These are phyloP conservation scores for Wallacemonas sp. DNA, from an alignment of 208 protist species.

Conservation along the genomic window DNA sequence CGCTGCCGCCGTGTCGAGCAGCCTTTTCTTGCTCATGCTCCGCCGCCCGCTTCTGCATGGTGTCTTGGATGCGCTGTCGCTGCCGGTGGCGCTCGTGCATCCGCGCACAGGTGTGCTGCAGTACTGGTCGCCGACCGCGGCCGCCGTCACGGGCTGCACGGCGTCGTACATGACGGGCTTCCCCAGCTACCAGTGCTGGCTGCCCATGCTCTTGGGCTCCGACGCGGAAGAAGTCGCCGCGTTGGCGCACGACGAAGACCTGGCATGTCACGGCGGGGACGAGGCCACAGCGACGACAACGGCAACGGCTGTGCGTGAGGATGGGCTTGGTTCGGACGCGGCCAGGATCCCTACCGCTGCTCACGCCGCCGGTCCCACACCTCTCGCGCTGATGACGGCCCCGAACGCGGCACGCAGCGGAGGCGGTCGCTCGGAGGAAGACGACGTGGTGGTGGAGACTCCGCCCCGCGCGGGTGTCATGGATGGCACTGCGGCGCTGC, in stretches of 20 bases:
- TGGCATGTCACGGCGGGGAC: too few species aligned
- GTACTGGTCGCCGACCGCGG: slow-evolving; percentile 55
- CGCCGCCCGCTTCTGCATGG: slow-evolving; percentile 67
- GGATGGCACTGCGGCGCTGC: too few species aligned
- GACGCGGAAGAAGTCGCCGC: slow-evolving; percentile 6
- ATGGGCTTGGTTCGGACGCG: not conserved
- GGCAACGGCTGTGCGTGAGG: not conserved
- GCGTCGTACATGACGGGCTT: slow-evolving; percentile 58
- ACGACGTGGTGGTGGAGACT: slow-evolving; percentile 8
- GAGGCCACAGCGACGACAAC: too few species aligned
- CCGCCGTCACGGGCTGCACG: slow-evolving; percentile 33
- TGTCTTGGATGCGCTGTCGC: slow-evolving; percentile 52
- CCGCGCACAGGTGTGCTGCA: slow-evolving; percentile 55
- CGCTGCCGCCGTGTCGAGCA: not conserved
- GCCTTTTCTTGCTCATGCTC: slow-evolving; percentile 31
- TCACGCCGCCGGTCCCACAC: too few species aligned
- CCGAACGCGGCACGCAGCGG: too few species aligned
- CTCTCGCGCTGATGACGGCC: too few species aligned
- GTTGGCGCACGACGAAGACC: not conserved
- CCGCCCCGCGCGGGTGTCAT: not conserved
- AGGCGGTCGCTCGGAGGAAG: not conserved
- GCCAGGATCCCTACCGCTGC: too few species aligned
- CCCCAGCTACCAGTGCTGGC: slow-evolving; percentile 28
- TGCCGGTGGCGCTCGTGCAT: slow-evolving; percentile 66
- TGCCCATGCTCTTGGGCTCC: slow-evolving; percentile 6